Base-by-base conservation (phyloP, 805 yeast genomes). In the Kregervanrija pseudodelftensis region DNA sequence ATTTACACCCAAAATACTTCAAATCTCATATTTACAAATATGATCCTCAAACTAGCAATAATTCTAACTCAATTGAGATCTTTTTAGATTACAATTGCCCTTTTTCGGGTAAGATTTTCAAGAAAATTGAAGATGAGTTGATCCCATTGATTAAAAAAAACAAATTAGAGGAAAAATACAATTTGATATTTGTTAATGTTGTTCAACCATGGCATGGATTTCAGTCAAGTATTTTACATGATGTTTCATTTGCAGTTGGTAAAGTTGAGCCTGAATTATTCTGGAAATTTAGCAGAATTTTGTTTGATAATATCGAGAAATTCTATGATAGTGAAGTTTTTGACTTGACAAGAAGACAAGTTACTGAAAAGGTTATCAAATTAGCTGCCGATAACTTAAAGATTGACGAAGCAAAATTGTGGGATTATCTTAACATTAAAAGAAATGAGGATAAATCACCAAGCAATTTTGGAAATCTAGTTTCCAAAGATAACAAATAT, bases 151-250 rank as follows among this genome's bases (percentile, higher is more conserved):
- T 81, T 39, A 68, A 72, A 40, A 49, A 61, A 30, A 64, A 69
- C 43, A 44, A 45, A 1, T 64, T 68, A 42, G 74, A 80, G 1
- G 70, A 70, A 46, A 60, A 73, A 48, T 76, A 82, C 53, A 76
- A 77, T 51, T 72, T 85, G 49, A 75, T 79, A 10, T 77, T 82
- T 61, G 73, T 80, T 49, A 82, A 85, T 56, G 88, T 82, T 36
- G 70, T 84, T n/a, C 96, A 88, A 67, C 93, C 95, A 52, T 88
- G 95, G 95, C 96, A 88, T 60, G 82, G 90, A 37, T 36, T 55
- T 3, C 77, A 79, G 45, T 81, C 91, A 1, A 73, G 77, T 5
- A 63, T 77, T 33, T 67, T 79, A 35, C 82, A 83, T 59, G 95
- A 88, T 57, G 83, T 84, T 36, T 72, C 84, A 0, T 61, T 88